These are phyloP conservation scores for Chytriomyces confervae DNA, from an alignment of 192 early-diverging fungal species.

Conservation along the genomic window DNA sequence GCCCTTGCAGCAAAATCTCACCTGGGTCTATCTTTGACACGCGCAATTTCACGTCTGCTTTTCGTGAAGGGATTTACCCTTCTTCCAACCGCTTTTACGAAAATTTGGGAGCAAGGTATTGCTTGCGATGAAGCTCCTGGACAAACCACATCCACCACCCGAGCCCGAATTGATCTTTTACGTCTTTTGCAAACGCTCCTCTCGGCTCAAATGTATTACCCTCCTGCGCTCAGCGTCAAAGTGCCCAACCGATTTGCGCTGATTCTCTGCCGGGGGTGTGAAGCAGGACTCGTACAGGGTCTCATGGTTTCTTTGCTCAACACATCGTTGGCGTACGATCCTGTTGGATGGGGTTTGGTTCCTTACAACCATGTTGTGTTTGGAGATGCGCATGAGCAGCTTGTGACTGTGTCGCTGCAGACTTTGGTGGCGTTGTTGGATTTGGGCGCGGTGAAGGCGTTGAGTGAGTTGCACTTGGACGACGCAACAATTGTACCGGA, in stretches of 20 bases:
- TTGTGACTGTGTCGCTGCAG: slow-evolving; percentile 76
- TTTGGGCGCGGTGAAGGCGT: slow-evolving; percentile 19
- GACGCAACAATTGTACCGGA: slow-evolving; percentile 1
- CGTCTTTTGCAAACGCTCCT: slow-evolving; percentile 79
- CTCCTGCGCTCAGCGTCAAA: slow-evolving; percentile 55
- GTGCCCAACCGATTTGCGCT: slow-evolving; percentile 66
- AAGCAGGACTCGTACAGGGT: neutral
- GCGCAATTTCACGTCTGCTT: slow-evolving; percentile 42
- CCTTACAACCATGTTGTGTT: slow-evolving; percentile 86
- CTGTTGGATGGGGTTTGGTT: slow-evolving; percentile 79
- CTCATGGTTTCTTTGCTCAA: slow-evolving; percentile 88
- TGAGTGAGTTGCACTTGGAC: neutral
- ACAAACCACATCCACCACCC: slow-evolving; percentile 64
- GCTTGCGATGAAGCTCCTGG: slow-evolving; percentile 40
- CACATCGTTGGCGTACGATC: slow-evolving; percentile 80
- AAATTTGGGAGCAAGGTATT: slow-evolving; percentile 58
- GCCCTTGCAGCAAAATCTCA: slow-evolving; percentile 3
- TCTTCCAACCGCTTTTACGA: slow-evolving; percentile 27
- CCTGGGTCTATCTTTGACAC: slow-evolving; percentile 17
- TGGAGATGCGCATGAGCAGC: slow-evolving; percentile 71
- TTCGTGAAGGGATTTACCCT: slow-evolving; percentile 56
- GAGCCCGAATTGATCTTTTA: slow-evolving; percentile 77
- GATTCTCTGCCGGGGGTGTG: slow-evolving; percentile 37
- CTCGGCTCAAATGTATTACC: slow-evolving; percentile 77
- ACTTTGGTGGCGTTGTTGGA: slow-evolving; percentile 73